Base-by-base conservation (phyloP, 371 early-diverging fungal genomes). In the Mortierella sp. region DNA sequence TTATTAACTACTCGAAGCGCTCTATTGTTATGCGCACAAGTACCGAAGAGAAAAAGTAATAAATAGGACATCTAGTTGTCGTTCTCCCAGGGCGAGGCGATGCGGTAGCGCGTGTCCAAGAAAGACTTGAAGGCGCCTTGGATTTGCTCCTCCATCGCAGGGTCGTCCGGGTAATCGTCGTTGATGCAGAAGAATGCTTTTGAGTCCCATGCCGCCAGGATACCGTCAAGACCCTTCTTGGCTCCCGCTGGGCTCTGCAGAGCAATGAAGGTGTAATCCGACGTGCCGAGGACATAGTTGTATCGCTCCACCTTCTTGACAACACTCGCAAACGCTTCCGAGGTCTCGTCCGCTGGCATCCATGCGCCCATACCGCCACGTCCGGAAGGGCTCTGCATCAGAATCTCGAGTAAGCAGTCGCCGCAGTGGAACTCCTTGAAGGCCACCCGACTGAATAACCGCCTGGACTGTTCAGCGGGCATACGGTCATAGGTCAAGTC, bases 221-320 rank as follows among this genome's bases (percentile, higher is more conserved):
- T 59, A 1, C 3, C 43, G 8, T 77, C 72, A n/a, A 84, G 40
- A 24, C 74, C 72, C 37, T 69, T 69, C 26, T 72, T 46, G 14
- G 78, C 43, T 6, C 46, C 19, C 37, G 77, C 51, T 16, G 34
- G n/a, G 3, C 43, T 72, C 28, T 80, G 75, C 1, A 84, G 54
- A 0, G 84, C 80, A 21, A 77, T 59, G 43, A 83, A 83, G 14
- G 80, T 77, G 40, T 83, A 83, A 24, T 73, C 69, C 13, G 84
- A 83, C 24, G 84, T 83, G n/a, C 84, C 80, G 14, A 83, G 71
- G 34, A 83, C 80, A 50, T 80, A 83, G 48, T 83, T 77, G 71
- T 83, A 83, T 2, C 78, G 64, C 10, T 26, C 50, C 44, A 80
- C 71, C 26, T 75, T 72, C 13, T 9, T 24, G 1, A 57, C 26